Base-by-base conservation (phyloP, 2,329 filamentous ascomycete species). In the Aspergillus niger region DNA sequence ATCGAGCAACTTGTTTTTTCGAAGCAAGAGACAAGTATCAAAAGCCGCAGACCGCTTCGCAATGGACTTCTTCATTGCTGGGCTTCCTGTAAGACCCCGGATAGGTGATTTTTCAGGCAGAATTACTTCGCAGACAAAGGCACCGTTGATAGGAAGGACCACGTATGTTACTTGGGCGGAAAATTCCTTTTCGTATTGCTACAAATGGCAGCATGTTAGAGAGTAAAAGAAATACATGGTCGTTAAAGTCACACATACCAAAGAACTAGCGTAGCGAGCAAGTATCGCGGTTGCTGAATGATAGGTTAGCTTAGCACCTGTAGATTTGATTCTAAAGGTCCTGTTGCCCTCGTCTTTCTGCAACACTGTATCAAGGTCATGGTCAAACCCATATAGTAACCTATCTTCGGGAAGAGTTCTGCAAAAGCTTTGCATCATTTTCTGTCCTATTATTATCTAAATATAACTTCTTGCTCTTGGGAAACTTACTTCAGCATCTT, bases 1-100 rank as follows among this genome's bases (percentile, higher is more conserved):
- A 70, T 97, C 86, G 5, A 99, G 80, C 61, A 89, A 86, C 2
- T 85, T 84, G 56, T 84, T 83, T 60, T 85, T 81, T 51, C 89
- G 81, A 15, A 99, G 81, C 63, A 86, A 73, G 1, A 92, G 73
- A 70, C 93, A 97, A 54, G 90, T 86, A 69, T 92, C 86, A 72
- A 94, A 98, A 0, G 95, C 94, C 3, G 93, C 94, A 0, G 93
- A 91, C 65, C 91, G 91, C 74, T 95, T 96, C 4, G 95, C 94
- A 17, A 89, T 78, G 30, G 87, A 82, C 74, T 97, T 98, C 59
- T 83, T 91, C 7, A 80, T 73, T 58, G 89, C 86, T 0, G 86
- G 78, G 7, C 78, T 80, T 5, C 95, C 94, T 11, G 82, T 81
- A 5, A 85, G 82, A 30, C 85, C 87, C 58, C 83, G 84, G 38